Evolutionary conservation across 179 eudicot genomes (phyloP), one percentile per base, ranked within the genome.

Genomic region (Beta macrorhiza): DNA sequence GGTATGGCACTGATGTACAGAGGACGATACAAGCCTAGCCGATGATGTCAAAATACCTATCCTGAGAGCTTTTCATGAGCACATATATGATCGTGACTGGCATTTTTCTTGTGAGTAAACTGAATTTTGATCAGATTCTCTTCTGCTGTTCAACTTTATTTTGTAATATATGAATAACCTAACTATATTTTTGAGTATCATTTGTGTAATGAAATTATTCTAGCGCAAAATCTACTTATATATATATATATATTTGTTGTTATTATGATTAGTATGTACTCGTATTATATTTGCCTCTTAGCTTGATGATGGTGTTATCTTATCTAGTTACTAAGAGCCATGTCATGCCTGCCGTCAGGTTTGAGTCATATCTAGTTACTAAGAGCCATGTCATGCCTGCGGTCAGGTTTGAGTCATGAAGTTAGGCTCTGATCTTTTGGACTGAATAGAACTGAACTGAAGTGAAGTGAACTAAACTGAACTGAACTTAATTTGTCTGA

Each of bases 1-100:
- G 16, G 59, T 80, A 42, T n/a, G 68, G 19, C 17, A 42, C 32
- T 82, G 55, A 53, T 87, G 77, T 80, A 25, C 89, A 95, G 99
- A 95, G 98, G 99, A 95, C 85, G 99, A 95, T 82, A 93, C 94
- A 22, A 93, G 98, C 89, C 87, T 95, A 81, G 83, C 85, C 8
- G 81, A 90, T 29, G 97, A 95, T 70, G 89, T 95, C 68, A 95
- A 95, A 88, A 91, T 93, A 65, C 99, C 98, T 67, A 93, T 95
- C 77, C 84, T 95, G 83, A 86, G 79, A 75, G 90, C 90, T 63
- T 95, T 95, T 86, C 93, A 95, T 82, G 90, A 83, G 78, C 98
- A 93, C 83, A 87, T 95, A 73, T 93, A 92, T 81, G 86, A 95
- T 74, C 88, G 86, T 20, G 87, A 90, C 76, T 95, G 97, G 97